These are phyloP conservation scores for Gynandropsis gynandra DNA, from an alignment of 345 rosid species.

Conservation along the genomic window DNA sequence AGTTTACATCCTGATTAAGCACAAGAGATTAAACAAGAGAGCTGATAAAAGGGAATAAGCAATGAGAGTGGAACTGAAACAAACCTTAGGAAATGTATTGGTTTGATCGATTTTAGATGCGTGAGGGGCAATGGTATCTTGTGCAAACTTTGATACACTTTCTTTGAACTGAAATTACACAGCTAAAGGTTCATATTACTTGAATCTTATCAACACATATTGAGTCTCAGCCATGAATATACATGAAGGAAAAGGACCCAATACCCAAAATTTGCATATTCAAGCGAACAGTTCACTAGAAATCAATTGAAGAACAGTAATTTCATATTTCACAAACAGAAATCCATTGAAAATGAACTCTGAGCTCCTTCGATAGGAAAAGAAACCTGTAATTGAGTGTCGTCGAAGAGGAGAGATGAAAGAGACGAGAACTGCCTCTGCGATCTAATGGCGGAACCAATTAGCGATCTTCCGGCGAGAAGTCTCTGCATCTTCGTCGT, in stretches of 20 bases:
- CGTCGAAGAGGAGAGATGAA: constrained; percentile 84
- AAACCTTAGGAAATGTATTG: constrained; percentile 79
- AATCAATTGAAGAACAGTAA: background rate
- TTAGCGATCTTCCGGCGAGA: constrained; percentile 29
- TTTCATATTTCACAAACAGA: background rate
- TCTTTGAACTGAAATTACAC: constrained; percentile 60
- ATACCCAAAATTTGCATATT: too few relatives aligned
- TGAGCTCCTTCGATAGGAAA: background rate
- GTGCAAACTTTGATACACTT: constrained; percentile 76
- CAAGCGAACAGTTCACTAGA: too few relatives aligned
- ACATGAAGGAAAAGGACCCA: too few relatives aligned
- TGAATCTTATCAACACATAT: too few relatives aligned
- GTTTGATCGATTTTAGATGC: constrained; percentile 66
- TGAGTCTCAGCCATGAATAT: too few relatives aligned
- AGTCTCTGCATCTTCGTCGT: constrained; percentile 42
- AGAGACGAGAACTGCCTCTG: constrained; percentile 36
- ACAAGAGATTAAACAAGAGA: background rate
- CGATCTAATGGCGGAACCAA: constrained; percentile 21
- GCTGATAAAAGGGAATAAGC: background rate
- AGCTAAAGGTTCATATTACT: too few relatives aligned
- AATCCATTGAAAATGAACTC: background rate
- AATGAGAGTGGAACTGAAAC: background rate
- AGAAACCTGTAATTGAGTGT: constrained; percentile 81
- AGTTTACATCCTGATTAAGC: constrained; percentile 55
- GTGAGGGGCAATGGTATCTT: constrained; percentile 67